Conservation (phyloP, 2,329 filamentous ascomycete species). For the Coleophoma crateriformis region DNA sequence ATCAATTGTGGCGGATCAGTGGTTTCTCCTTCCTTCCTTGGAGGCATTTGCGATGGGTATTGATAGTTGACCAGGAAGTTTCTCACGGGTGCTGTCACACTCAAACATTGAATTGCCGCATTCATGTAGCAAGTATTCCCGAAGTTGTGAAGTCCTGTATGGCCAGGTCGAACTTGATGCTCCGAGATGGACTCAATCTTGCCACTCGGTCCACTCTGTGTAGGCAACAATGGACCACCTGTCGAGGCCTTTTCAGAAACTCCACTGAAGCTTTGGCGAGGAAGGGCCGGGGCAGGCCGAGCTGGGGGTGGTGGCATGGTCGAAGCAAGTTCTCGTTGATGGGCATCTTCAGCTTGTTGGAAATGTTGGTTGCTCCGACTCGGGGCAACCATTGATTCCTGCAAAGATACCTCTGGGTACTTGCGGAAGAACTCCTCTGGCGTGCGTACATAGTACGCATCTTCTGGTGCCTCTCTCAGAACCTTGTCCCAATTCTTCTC, state of each 20-base stretch:
- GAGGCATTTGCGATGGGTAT: constrained; percentile 56
- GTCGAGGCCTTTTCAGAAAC: constrained; percentile 51
- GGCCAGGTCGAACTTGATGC: constrained; percentile 43
- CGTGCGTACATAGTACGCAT: constrained; percentile 55
- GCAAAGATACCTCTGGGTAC: constrained; percentile 48
- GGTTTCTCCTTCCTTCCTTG: constrained; percentile 55
- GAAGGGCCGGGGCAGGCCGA: constrained; percentile 46
- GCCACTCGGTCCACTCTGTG: constrained; percentile 3
- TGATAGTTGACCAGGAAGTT: constrained; percentile 53
- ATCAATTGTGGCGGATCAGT: constrained; percentile 51
- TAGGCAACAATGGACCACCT: constrained; percentile 1
- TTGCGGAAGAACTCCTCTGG: constrained; percentile 81
- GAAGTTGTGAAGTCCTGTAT: constrained; percentile 74
- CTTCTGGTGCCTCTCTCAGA: constrained; percentile 58
- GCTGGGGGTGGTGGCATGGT: constrained; percentile 26
- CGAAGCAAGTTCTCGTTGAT: constrained; percentile 23
- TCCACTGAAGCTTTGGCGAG: constrained; percentile 71
- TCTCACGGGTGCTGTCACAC: constrained; percentile 65
- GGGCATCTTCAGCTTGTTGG: constrained; percentile 8
- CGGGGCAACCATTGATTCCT: constrained; percentile 52
- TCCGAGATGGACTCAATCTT: constrained; percentile 28
- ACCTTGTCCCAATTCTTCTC: constrained; percentile 75
- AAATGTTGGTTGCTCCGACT: background rate
- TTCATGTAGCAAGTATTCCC: constrained; percentile 89
- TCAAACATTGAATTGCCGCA: constrained; percentile 78